Evolutionary conservation across 2,329 filamentous ascomycete species (phyloP).

Genomic region (Coleophoma eucalyptorum): DNA sequence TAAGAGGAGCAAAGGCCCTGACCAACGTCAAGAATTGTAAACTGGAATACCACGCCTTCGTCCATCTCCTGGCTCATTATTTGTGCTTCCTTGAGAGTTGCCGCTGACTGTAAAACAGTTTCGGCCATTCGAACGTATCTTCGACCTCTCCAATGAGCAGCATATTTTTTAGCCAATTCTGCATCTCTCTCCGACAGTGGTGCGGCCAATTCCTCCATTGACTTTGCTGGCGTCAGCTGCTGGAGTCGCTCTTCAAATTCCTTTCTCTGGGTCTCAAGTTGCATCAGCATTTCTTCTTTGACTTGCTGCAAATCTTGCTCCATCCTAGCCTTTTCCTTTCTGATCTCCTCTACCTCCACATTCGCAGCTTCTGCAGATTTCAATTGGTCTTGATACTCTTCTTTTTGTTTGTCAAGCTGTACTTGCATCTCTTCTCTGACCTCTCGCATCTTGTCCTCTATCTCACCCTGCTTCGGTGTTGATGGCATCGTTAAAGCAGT

Average conservation of each 20-base stretch:
- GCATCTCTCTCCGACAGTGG: conserved; percentile 68
- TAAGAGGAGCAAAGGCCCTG: conserved; percentile 91
- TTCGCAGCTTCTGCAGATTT: conserved; percentile 71
- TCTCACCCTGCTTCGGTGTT: conserved; percentile 75
- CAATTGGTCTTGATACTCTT: conserved; percentile 75
- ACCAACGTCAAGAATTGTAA: conserved; percentile 83
- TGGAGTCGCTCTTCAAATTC: conserved; percentile 82
- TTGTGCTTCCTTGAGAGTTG: conserved; percentile 89
- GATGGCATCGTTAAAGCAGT: conserved; percentile 93
- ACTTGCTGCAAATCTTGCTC: conserved; percentile 73
- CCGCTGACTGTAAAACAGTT: conserved; percentile 81
- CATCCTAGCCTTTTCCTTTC: conserved; percentile 80
- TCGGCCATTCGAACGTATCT: conserved; percentile 95
- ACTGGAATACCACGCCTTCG: conserved; percentile 91
- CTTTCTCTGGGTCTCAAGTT: conserved; percentile 78
- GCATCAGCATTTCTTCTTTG: conserved; percentile 85
- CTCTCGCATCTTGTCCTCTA: conserved; percentile 70
- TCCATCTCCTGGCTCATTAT: conserved; percentile 97
- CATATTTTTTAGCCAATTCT: conserved; percentile 60
- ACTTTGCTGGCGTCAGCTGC: conserved; percentile 63
- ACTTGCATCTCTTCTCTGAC: conserved; percentile 79
- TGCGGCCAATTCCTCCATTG: conserved; percentile 39
- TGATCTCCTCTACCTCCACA: conserved; percentile 79
- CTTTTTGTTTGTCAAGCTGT: conserved; percentile 79
- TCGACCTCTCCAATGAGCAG: conserved; percentile 75